Evolutionary conservation across 768 basidiomycete species (phyloP).

Genomic region (Lactifluus pinguis): DNA sequence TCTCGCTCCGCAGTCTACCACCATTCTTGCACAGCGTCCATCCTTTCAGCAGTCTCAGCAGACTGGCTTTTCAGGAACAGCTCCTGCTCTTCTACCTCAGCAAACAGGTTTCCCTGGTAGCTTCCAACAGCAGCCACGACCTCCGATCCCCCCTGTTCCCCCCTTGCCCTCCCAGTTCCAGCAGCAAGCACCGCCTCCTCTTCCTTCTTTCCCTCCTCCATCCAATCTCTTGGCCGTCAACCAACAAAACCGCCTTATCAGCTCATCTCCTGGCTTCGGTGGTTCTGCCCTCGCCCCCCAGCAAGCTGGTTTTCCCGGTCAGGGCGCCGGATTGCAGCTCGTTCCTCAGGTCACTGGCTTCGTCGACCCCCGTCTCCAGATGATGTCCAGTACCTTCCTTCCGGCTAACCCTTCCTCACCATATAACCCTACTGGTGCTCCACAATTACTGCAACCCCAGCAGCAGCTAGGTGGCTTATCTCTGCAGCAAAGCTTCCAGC

Average conservation of each 20-base stretch:
- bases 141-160: slow-evolving; percentile 22
- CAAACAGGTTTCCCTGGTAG: slow-evolving; percentile 41
- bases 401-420: slow-evolving; percentile 58
- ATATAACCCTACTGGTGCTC: slow-evolving; percentile 48
- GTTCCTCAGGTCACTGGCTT: slow-evolving; percentile 73
- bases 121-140: slow-evolving; percentile 31
- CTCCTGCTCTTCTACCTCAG: slow-evolving; percentile 38
- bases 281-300: slow-evolving; percentile 40
- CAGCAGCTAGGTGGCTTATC: slow-evolving; percentile 36
- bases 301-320: slow-evolving; percentile 49
- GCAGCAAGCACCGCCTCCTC: slow-evolving; percentile 39
- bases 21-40: slow-evolving; percentile 31
- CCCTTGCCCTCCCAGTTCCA: slow-evolving; percentile 23
- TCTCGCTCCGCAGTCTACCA: slow-evolving; percentile 57
- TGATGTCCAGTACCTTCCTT: slow-evolving; percentile 92
- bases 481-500: slow-evolving; percentile 80
- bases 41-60: slow-evolving; percentile 54
- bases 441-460: slow-evolving; percentile 58
- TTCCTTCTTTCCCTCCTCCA: slow-evolving; percentile 58
- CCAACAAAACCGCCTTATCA: slow-evolving; percentile 43
- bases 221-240: slow-evolving; percentile 42
- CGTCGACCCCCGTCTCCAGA: slow-evolving; percentile 71
- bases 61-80: slow-evolving; percentile 38
- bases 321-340: slow-evolving; percentile 32
- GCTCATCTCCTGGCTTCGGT: slow-evolving; percentile 43